Evolutionary conservation across 169 alveolate species (phyloP).

Genomic region (Cryptosporidium muris): DNA sequence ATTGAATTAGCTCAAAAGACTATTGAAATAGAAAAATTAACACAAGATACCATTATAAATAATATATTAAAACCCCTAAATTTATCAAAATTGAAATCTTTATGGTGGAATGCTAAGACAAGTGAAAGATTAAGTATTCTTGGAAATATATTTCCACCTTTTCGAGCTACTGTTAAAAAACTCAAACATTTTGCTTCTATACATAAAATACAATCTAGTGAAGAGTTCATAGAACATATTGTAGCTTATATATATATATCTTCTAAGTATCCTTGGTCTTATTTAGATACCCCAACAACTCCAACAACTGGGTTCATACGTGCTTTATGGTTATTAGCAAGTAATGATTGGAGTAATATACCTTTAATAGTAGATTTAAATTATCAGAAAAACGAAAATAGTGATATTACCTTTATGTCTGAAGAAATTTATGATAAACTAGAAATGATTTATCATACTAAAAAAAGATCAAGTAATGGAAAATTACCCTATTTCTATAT

Average conservation of each 20-base stretch:
- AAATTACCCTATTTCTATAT: constrained; percentile 9
- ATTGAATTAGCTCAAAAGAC: constrained; percentile 1
- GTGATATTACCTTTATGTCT: background rate
- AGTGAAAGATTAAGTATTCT: constrained; percentile 20
- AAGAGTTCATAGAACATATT: constrained; percentile 53
- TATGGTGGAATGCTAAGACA: constrained; percentile 48
- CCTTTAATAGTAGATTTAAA: constrained; percentile 52
- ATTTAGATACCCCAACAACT: constrained; percentile 4
- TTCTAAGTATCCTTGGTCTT: constrained; percentile 6
- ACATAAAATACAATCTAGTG: constrained; percentile 22
- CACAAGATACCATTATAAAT: constrained; percentile 7
- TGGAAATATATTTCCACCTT: constrained; percentile 46
- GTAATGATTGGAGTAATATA: constrained; percentile 34
- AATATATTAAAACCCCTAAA: constrained; percentile 1
- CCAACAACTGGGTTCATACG: constrained; percentile 59
- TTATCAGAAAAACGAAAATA: constrained; percentile 24
- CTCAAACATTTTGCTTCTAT: constrained; percentile 43
- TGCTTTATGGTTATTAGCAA: constrained; percentile 29
- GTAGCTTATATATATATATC: constrained; percentile 44
- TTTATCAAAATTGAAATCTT: constrained; percentile 8
- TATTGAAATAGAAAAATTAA: constrained; percentile 24
- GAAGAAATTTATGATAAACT: constrained; percentile 6
- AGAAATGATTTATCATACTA: constrained; percentile 19
- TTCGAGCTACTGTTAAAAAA: constrained; percentile 31
- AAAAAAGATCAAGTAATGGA: constrained; percentile 11